Percentiles rank a stretch among this genome's conserved stretches.
phyloP scores from a whole-genome alignment of 176 grass and related monocot species.

The Triticum monococcum region DNA sequence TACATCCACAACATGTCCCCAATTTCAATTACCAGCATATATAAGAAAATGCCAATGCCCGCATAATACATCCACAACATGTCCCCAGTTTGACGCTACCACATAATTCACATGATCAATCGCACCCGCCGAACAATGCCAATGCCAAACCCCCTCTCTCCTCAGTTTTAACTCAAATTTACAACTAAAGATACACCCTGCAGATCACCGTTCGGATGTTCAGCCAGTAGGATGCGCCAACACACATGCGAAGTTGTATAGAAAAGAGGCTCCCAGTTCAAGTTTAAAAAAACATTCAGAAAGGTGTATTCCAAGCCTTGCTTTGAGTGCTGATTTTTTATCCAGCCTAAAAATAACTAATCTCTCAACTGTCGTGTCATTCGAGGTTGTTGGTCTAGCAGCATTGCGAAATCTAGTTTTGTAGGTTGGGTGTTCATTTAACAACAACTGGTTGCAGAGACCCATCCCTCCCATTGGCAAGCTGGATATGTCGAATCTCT shows the following conservation, averaged over 20 bases:
- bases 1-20: conserved; percentile 33
- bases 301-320: background rate
- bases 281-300: background rate
- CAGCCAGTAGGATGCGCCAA: background rate
- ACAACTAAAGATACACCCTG: background rate
- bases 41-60: no score
- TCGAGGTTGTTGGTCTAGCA: background rate
- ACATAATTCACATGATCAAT: conserved; percentile 45
- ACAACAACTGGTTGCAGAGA: background rate
- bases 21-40: background rate
- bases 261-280: background rate
- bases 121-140: background rate
- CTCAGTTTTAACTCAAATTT: background rate
- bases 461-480: background rate
- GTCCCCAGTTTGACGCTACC: conserved; percentile 38
- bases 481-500: background rate
- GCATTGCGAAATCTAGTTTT: background rate
- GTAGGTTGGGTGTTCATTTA: background rate
- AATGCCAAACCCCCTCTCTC: background rate
- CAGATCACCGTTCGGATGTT: background rate
- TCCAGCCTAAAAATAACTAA: background rate
- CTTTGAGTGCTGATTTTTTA: background rate
- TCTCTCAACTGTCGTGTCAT: background rate
- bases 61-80: conserved; percentile 29
- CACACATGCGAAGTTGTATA: background rate